Base-by-base conservation (phyloP, 2,329 filamentous ascomycete genomes). In the Apiospora phragmitis region DNA sequence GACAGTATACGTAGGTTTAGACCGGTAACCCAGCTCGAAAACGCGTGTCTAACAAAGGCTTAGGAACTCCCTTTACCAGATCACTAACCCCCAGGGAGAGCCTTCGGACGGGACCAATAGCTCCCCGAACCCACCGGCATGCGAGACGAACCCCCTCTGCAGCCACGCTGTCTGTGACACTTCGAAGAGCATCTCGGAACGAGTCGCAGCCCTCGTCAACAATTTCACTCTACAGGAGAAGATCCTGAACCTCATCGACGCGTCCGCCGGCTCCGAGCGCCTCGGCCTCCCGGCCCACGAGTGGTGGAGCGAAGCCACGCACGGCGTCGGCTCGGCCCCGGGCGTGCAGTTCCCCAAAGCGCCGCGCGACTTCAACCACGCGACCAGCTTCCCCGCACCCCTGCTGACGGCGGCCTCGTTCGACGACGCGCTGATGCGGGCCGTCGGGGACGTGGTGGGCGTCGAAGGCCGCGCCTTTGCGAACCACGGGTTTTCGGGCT, bases 301-400 rank as follows among this genome's bases (percentile, higher is more conserved):
- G 74, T 90, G 89, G 83, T 91, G 89, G 88, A 86, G 84, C 62
- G 88, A 90, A 78, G 89, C 86, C 1, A 84, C 92, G 0, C 90
- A 92, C 75, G 91, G 91, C 1, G 82, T 92, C 0, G 89, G 86
- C 4, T 76, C 74, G 4, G 85, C 84, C 26, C 86, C 86, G 0
- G 89, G 88, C 0, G 77, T 80, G 7, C 70, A 43, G 1, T 79
- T 79, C 68, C 70, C 65, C 32, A 68, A 68, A 4, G 49, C 67
- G 12, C 73, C 72, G 2, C 75, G 74, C 18, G 75, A 79, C 65
- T 80, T 75, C 66, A 73, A 75, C 3, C 73, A 75, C 14, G 79
- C 79, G 4, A 81, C 79, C 7, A 79, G 77, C 5, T 81, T 80
- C 67, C 73, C 79, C 4, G 76, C 70, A 18, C 77, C 79, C n/a